Conservation (phyloP, 2,329 filamentous ascomycete genomes). For the Sarocladium kiliense region DNA sequence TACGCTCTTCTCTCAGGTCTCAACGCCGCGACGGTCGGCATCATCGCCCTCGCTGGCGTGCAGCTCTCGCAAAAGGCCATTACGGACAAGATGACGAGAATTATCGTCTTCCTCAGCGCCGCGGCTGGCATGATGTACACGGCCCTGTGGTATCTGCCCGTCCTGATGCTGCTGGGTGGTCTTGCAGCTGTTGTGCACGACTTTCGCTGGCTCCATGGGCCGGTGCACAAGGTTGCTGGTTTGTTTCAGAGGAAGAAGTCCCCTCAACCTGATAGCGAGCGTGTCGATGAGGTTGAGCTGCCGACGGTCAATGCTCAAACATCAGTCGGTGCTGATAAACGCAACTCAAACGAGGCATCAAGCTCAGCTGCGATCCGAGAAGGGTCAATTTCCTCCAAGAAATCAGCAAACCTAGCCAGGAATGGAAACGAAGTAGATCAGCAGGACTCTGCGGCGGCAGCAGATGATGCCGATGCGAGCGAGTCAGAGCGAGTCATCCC, state of each 20-base stretch:
- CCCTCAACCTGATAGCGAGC: not conserved
- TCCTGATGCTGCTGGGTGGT: conserved; percentile 55
- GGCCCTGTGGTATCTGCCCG: conserved; percentile 70
- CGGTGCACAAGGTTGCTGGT: conserved; percentile 5
- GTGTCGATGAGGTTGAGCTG: not conserved
- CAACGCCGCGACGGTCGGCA: conserved; percentile 67
- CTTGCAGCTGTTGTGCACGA: conserved; percentile 19
- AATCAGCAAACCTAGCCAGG: too few species aligned
- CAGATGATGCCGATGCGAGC: conserved; percentile 9
- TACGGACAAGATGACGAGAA: conserved; percentile 55
- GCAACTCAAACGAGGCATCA: too few species aligned
- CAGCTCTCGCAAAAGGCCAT: conserved; percentile 64
- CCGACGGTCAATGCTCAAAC: too few species aligned
- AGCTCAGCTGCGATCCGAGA: too few species aligned
- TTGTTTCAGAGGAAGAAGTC: not conserved
- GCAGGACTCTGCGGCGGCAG: not conserved
- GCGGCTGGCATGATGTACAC: conserved; percentile 65
- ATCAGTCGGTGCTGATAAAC: too few species aligned
- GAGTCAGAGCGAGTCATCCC: conserved; percentile 24
- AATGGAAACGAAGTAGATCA: not conserved
- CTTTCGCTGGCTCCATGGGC: conserved; percentile 10
- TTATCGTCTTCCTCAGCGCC: conserved; percentile 59
- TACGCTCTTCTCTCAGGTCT: conserved; percentile 68
- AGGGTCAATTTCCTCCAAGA: too few species aligned
- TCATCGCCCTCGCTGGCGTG: conserved; percentile 65